A percentile compares a stretch with the other conserved stretches of the same genome.
phyloP scores from a whole-genome alignment of 306 rosid genomes.

The Dalbergia cultrata region DNA sequence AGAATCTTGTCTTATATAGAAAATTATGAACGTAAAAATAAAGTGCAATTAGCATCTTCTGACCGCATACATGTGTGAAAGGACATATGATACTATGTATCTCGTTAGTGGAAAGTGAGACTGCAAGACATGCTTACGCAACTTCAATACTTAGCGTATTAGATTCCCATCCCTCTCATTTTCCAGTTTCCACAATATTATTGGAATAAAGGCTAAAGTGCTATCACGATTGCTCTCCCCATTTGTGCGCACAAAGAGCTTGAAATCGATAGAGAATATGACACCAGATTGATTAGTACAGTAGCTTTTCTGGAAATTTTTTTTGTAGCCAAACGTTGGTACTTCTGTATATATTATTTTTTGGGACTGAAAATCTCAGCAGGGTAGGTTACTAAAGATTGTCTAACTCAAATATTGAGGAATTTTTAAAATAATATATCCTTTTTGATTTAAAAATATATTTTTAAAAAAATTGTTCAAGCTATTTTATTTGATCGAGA shows the following conservation, averaged over 20 bases:
- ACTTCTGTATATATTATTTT: background rate
- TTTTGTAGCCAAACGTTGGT: background rate
- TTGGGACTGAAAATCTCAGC: background rate
- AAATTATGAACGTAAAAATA: too few relatives aligned
- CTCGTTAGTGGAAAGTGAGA: constrained; percentile 1
- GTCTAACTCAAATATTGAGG: background rate
- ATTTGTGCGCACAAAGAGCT: background rate
- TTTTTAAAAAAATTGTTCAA: too few relatives aligned
- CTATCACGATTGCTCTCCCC: background rate
- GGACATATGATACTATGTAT: background rate
- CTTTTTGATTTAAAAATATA: too few relatives aligned
- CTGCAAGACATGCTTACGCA: background rate
- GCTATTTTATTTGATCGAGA: too few relatives aligned
- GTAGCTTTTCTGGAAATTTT: background rate
- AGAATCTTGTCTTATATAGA: too few relatives aligned
- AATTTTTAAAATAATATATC: too few relatives aligned
- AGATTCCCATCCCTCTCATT: background rate
- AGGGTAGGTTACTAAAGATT: background rate
- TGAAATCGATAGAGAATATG: background rate
- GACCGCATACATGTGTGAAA: background rate
- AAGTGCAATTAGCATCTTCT: background rate
- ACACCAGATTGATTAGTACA: background rate
- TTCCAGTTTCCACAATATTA: background rate
- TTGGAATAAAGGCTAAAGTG: background rate
- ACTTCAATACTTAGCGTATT: constrained; percentile 1